Conservation (phyloP, 2,329 filamentous ascomycete species). For the Cladosporium sphaerospermum region DNA sequence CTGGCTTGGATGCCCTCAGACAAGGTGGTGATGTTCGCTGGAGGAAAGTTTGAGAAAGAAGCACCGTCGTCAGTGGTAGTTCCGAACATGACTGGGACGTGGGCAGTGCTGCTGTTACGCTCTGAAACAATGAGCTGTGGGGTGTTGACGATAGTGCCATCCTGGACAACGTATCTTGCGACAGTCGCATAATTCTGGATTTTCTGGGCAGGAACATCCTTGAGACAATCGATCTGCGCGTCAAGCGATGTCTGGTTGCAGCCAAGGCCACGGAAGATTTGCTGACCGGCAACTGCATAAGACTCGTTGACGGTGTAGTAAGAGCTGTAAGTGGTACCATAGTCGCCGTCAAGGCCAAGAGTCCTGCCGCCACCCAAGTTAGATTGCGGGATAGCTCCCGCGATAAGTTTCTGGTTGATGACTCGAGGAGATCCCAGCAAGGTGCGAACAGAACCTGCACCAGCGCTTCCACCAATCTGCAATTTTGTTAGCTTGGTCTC, state of each 20-base stretch:
- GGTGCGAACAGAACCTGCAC: conserved; percentile 52
- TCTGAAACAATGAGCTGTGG: conserved; percentile 42
- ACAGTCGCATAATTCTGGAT: conserved; percentile 37
- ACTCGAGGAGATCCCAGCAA: conserved; percentile 47
- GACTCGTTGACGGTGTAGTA: conserved; percentile 53
- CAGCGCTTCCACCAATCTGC: conserved; percentile 41
- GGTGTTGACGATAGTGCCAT: conserved; percentile 51
- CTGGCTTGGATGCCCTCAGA: conserved; percentile 39
- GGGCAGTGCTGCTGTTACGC: conserved; percentile 39
- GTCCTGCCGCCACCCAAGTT: conserved; percentile 53
- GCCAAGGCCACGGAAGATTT: conserved; percentile 47
- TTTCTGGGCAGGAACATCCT: conserved; percentile 38
- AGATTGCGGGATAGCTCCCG: conserved; percentile 44
- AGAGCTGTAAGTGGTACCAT: conserved; percentile 52
- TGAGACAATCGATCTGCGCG: conserved; percentile 50
- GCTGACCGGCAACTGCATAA: conserved; percentile 43
- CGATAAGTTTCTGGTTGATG: conserved; percentile 38
- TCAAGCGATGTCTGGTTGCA: conserved; percentile 43
- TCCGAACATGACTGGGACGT: conserved; percentile 53
- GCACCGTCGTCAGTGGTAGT: conserved; percentile 50
- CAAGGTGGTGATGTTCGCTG: conserved; percentile 37
- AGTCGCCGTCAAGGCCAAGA: conserved; percentile 50
- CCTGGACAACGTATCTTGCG: conserved; percentile 52
- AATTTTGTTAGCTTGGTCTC: background rate
- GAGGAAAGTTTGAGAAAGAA: conserved; percentile 47